Conservation (phyloP, 768 basidiomycete genomes). For the Pleurotus platypus region DNA sequence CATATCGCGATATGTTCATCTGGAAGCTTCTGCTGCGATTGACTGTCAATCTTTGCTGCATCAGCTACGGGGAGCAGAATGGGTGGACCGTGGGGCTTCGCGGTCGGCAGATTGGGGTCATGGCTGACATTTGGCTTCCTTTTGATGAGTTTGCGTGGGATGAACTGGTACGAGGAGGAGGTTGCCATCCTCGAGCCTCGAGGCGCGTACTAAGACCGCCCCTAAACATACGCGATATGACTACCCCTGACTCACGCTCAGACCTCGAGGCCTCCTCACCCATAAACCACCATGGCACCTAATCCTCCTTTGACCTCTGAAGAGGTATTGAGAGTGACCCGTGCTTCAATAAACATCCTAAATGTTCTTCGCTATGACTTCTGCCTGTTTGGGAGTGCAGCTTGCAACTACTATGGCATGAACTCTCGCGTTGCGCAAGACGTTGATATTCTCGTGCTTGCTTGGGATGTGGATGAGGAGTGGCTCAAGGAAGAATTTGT, state of each 20-base stretch:
- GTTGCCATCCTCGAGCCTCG: too few relatives aligned
- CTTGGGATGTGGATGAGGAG: not conserved
- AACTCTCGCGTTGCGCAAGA: not conserved
- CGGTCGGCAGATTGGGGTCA: too few relatives aligned
- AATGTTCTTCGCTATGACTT: not conserved
- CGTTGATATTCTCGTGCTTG: not conserved
- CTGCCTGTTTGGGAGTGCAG: not conserved
- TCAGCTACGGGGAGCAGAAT: too few relatives aligned
- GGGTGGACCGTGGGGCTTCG: too few relatives aligned
- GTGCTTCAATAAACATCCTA: not conserved
- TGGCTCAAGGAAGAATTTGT: not conserved
- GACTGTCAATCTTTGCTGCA: too few relatives aligned
- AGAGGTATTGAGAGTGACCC: not conserved
- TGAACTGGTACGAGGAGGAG: too few relatives aligned
- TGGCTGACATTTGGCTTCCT: too few relatives aligned
- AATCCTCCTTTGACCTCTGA: not conserved
- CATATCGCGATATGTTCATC: constrained; percentile 48
- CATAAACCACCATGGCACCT: not conserved
- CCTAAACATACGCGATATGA: too few relatives aligned
- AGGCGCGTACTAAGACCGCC: too few relatives aligned
- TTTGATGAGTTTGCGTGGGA: not conserved
- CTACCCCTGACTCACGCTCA: too few relatives aligned
- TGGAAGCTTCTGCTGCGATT: not conserved
- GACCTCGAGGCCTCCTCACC: too few relatives aligned
- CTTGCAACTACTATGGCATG: not conserved